Percentiles rank a stretch among this genome's conserved stretches.
Conservation (phyloP, 345 rosid species). For the Gossypium anomalum region DNA sequence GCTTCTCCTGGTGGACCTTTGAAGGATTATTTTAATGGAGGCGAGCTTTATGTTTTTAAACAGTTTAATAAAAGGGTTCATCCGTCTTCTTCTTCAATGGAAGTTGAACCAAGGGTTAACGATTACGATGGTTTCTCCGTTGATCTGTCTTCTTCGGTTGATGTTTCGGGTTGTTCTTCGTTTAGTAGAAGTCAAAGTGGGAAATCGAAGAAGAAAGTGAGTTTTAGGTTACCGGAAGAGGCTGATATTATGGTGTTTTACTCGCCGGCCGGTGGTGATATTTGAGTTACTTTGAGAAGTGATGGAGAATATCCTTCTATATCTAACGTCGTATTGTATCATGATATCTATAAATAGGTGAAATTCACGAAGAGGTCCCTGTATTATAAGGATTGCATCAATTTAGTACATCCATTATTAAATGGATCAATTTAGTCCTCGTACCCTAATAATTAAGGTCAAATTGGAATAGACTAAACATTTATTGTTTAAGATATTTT, state of each 20-base stretch:
- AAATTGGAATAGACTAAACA: no score
- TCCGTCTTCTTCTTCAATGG: conserved; percentile 15
- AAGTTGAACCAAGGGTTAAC: neutral
- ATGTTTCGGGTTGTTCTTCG: neutral
- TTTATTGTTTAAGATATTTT: no score
- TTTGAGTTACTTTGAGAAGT: no score
- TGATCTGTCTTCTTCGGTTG: conserved; percentile 7
- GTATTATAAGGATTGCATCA: no score
- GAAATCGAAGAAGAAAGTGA: conserved; percentile 32
- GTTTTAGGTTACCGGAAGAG: conserved; percentile 39
- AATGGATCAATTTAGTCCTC: no score
- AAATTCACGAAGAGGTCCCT: no score
- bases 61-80: conserved; percentile 17
- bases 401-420: no score
- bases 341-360: no score
- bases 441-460: no score
- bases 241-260: conserved; percentile 28
- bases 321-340: no score
- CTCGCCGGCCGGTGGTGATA: conserved; percentile 11
- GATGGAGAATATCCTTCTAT: no score
- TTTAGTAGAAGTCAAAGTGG: conserved; percentile 22
- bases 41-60: conserved; percentile 22
- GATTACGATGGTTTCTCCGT: neutral
- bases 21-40: conserved; percentile 18
- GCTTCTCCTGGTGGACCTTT: conserved; percentile 27